These are phyloP conservation scores for Pythium graminicola DNA, from an alignment of 352 stramenopile species.

Conservation along the genomic window DNA sequence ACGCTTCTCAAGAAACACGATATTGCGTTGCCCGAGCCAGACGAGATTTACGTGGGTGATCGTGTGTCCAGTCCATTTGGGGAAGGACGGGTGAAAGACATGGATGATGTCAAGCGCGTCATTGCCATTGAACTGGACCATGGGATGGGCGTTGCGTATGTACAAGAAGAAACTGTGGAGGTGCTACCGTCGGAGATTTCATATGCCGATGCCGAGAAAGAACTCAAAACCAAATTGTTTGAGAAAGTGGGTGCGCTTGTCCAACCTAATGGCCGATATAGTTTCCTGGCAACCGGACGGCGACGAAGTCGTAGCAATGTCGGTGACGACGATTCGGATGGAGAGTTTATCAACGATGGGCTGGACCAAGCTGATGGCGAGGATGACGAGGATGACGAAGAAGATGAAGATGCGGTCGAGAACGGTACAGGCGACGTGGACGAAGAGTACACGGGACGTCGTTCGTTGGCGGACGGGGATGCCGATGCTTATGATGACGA, in stretches of 20 bases:
- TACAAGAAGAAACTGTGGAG: constrained; percentile 55
- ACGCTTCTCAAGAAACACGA: constrained; percentile 35
- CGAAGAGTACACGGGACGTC: constrained; percentile 5
- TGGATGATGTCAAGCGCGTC: constrained; percentile 38
- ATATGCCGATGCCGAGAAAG: constrained; percentile 46
- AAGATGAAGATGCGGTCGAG: constrained; percentile 27
- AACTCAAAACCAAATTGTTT: constrained; percentile 58
- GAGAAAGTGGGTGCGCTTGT: constrained; percentile 61
- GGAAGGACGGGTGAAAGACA: constrained; percentile 30
- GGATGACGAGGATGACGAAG: constrained; percentile 31
- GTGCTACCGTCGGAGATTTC: constrained; percentile 44
- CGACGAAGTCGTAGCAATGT: constrained; percentile 18
- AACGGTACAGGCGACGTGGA: constrained; percentile 29
- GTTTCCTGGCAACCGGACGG: constrained; percentile 22
- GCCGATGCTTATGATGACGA: constrained; percentile 1
- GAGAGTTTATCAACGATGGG: constrained; percentile 24
- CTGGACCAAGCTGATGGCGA: constrained; percentile 16
- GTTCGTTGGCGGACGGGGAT: constrained; percentile 7
- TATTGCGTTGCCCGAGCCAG: constrained; percentile 44
- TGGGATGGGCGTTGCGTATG: constrained; percentile 31
- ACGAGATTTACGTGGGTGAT: constrained; percentile 60
- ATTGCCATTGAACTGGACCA: constrained; percentile 40
- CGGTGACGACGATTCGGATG: constrained; percentile 11
- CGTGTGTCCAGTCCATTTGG: constrained; percentile 46
- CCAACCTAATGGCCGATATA: constrained; percentile 41